Conservation (phyloP, 176 grass and related monocot genomes). For the Ensete glaucum region DNA sequence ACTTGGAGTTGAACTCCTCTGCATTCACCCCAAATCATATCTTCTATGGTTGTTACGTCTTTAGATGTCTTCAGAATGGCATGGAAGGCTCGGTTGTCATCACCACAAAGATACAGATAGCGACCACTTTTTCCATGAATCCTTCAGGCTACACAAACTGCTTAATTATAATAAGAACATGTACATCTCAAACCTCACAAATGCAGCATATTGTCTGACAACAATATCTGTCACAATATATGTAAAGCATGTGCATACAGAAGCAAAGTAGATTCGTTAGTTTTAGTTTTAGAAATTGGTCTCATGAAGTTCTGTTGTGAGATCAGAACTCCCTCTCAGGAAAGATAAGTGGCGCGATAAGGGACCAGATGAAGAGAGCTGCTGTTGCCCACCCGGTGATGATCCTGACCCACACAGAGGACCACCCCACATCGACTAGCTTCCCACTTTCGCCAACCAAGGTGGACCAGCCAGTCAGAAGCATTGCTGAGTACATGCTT, state of each 20-base stretch:
- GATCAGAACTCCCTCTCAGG: conserved; percentile 92
- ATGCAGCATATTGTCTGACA: not conserved
- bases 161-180: not conserved
- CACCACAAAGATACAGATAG: no score
- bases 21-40: no score
- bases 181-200: not conserved
- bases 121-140: no score
- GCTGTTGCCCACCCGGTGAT: conserved; percentile 88
- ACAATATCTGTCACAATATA: not conserved
- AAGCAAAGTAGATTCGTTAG: not conserved
- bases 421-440: conserved; percentile 92
- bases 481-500: conserved; percentile 97
- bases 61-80: no score
- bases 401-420: conserved; percentile 93
- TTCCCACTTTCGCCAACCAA: conserved; percentile 84
- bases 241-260: not conserved
- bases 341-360: conserved; percentile 65
- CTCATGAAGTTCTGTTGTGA: not conserved
- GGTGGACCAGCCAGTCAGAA: conserved; percentile 94
- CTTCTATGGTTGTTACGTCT: no score
- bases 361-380: conserved; percentile 81
- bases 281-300: not conserved
- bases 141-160: not conserved
- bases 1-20: no score
- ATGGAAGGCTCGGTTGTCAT: no score